Evolutionary conservation across 371 early-diverging fungal genomes (phyloP), one percentile per base, ranked within the genome.

Genomic region (Mortierella sp.): DNA sequence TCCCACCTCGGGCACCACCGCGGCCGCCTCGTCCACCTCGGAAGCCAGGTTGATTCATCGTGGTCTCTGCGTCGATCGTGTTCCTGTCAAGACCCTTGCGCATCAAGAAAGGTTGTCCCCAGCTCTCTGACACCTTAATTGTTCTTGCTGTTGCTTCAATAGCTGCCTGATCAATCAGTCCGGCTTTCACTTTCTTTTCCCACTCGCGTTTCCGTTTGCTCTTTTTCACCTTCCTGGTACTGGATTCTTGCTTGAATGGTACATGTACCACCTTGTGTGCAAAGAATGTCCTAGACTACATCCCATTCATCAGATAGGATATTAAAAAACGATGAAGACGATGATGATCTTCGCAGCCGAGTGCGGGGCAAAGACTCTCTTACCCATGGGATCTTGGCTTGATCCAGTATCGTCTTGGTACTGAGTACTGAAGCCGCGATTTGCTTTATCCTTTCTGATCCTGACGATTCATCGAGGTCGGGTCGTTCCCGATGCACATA

Each of bases 131-230:
- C 31, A 76, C 76, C 24, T 70, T 76, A 47, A 58, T 34, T 21
- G 50, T 59, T 30, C 76, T 56, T 17, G 76, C 53, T 12, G 76
- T 76, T 1, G 61, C 55, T 6, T 49, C 32, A 6, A 61, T 46
- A 0, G 64, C 53, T 4, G 70, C 57, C 15, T 50, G 55, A 50
- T 58, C 59, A 15, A 70, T 70, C 21, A 60, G n/a, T 2, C 76
- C 76, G 0, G 60, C 60, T 34, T 76, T 69, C 41, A 65, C n/a
- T 32, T 64, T 76, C 48, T 76, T 76, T 31, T 69, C 76, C 60
- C 59, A 76, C 17, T 76, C 76, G 17, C 76, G 76, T 61, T 76
- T 69, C 58, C 57, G 55, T 23, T 60, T 69, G 48, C 70, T 69
- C 49, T 69, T 69, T 52, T 64, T 76, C 21, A 39, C 32, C 15